Evolutionary conservation across 768 basidiomycete genomes (phyloP).

Genomic region (Hypsizygus marmoreus): DNA sequence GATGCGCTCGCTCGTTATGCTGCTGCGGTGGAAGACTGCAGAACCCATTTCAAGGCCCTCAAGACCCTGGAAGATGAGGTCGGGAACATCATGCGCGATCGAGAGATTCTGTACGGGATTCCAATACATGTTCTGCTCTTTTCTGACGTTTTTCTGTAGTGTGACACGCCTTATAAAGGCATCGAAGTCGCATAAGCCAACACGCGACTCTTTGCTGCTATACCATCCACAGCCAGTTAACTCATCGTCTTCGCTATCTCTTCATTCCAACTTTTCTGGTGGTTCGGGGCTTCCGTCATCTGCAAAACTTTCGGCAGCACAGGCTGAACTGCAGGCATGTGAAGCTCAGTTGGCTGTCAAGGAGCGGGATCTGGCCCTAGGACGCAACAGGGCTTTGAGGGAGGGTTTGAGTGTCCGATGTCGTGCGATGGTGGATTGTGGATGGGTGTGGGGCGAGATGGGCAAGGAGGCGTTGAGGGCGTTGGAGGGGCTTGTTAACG

Average conservation of each 20-base stretch:
- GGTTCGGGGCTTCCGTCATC: conserved; percentile 18
- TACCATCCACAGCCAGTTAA: conserved; percentile 30
- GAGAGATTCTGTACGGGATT: conserved; percentile 84
- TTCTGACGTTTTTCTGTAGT: conserved; percentile 33
- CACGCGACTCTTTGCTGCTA: conserved; percentile 34
- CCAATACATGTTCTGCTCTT: background rate
- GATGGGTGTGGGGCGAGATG: no score
- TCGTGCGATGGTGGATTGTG: no score
- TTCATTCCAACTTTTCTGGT: conserved; percentile 33
- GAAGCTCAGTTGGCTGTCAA: conserved; percentile 72
- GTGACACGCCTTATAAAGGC: conserved; percentile 80
- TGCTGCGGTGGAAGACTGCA: conserved; percentile 63
- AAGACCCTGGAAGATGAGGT: conserved; percentile 77
- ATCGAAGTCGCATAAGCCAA: conserved; percentile 55
- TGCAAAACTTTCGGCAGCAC: conserved; percentile 63
- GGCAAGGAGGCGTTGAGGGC: no score
- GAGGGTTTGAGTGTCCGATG: conserved; percentile 71
- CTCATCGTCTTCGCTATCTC: conserved; percentile 47
- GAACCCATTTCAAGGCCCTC: conserved; percentile 57
- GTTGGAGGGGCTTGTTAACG: no score
- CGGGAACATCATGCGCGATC: conserved; percentile 65
- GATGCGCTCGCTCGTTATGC: conserved; percentile 68
- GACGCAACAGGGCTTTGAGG: conserved; percentile 55
- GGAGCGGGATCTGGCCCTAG: conserved; percentile 60
- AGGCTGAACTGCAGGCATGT: conserved; percentile 81